phyloP scores from a whole-genome alignment of 2,329 filamentous ascomycete genomes.

The Fusarium setosum region DNA sequence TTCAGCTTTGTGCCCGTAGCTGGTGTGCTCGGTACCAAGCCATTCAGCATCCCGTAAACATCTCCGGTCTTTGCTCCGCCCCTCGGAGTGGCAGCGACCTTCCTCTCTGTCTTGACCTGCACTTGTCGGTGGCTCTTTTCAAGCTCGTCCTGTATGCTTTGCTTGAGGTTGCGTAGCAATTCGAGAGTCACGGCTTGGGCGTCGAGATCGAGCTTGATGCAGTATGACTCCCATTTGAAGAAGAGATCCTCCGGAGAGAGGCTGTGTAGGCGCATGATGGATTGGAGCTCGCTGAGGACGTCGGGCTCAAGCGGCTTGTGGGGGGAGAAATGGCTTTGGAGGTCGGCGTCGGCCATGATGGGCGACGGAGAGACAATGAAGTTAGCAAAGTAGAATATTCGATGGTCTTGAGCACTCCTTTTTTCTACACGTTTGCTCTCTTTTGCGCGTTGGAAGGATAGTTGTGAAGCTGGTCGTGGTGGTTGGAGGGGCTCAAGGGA shows the following conservation, averaged over 20 bases:
- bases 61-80: constrained; percentile 67
- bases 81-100: constrained; percentile 71
- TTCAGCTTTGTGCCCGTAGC: constrained; percentile 57
- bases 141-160: constrained; percentile 84
- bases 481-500: constrained; percentile 32
- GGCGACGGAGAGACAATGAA: constrained; percentile 14
- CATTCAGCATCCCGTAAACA: constrained; percentile 87
- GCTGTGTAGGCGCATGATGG: constrained; percentile 86
- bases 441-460: constrained; percentile 6
- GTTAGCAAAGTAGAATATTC: background rate
- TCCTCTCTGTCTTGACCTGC: constrained; percentile 72
- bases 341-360: constrained; percentile 51
- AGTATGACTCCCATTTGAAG: constrained; percentile 99
- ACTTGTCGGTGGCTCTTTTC: constrained; percentile 79
- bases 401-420: background rate
- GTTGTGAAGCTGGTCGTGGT: constrained; percentile 17
- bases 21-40: constrained; percentile 74
- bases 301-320: constrained; percentile 74
- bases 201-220: constrained; percentile 90
- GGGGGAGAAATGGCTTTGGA: constrained; percentile 51
- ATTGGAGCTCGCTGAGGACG: constrained; percentile 82
- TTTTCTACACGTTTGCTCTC: background rate
- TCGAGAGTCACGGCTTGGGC: constrained; percentile 76
- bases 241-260: constrained; percentile 88
- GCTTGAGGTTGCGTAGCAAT: constrained; percentile 82